Evolutionary conservation across 129 eudicot genomes (phyloP).

Genomic region (Flaveria trinervia): DNA sequence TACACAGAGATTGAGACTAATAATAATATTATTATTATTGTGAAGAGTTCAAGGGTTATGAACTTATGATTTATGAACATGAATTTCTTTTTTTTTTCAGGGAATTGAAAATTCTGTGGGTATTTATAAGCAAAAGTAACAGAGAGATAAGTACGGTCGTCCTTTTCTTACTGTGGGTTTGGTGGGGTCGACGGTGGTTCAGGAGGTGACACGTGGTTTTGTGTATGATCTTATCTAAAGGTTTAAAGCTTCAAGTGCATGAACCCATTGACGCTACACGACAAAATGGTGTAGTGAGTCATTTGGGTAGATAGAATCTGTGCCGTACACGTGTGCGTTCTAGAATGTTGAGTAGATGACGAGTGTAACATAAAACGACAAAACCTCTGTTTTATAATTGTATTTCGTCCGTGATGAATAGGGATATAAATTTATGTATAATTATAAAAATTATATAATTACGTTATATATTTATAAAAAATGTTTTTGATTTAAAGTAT

Average conservation of each 20-base stretch:
- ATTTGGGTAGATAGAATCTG: slow-evolving; percentile 4
- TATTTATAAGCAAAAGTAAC: slow-evolving; percentile 30
- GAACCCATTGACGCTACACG: slow-evolving; percentile 31
- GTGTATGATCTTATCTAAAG: slow-evolving; percentile 58
- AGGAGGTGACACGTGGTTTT: slow-evolving; percentile 45
- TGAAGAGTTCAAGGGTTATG: not conserved
- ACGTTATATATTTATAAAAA: too few relatives aligned
- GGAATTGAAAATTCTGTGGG: slow-evolving; percentile 20
- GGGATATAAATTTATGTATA: too few relatives aligned
- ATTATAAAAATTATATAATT: too few relatives aligned
- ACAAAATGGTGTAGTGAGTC: slow-evolving; percentile 37
- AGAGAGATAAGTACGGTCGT: slow-evolving; percentile 68
- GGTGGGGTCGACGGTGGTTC: slow-evolving; percentile 31
- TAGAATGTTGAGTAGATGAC: slow-evolving; percentile 11
- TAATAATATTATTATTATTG: not conserved
- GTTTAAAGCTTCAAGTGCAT: slow-evolving; percentile 42
- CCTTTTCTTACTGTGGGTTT: slow-evolving; percentile 48
- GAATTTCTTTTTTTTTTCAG: slow-evolving; percentile 22
- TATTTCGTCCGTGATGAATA: not conserved
- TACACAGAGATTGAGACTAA: not conserved
- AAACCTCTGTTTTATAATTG: not conserved
- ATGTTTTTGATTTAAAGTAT: too few relatives aligned
- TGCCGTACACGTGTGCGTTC: slow-evolving; percentile 34
- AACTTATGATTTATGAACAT: too few relatives aligned
- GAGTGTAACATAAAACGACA: slow-evolving; percentile 26